These are phyloP conservation scores for Tricharina praecox DNA, from an alignment of 495 filamentous ascomycete species.

Conservation along the genomic window DNA sequence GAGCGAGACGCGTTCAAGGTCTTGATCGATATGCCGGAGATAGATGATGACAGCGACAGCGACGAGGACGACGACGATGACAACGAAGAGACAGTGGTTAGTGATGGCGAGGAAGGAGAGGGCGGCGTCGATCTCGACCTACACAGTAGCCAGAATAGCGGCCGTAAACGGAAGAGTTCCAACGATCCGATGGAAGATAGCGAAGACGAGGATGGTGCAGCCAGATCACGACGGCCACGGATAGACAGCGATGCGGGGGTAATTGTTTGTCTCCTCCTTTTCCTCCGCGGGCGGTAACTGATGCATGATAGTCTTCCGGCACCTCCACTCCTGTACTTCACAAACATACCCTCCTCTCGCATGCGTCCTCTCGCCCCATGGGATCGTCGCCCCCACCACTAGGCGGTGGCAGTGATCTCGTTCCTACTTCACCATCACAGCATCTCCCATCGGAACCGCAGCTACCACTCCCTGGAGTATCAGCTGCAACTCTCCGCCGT, in stretches of 20 bases:
- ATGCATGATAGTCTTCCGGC: slow-evolving; percentile 38
- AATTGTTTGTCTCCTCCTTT: slow-evolving; percentile 5
- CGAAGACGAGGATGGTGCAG: slow-evolving; percentile 43
- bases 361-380: slow-evolving; percentile 43
- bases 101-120: slow-evolving; percentile 27
- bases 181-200: slow-evolving; percentile 32
- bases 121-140: slow-evolving; percentile 28
- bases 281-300: slow-evolving; percentile 16
- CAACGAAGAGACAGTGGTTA: slow-evolving; percentile 28
- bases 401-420: slow-evolving; percentile 32
- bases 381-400: slow-evolving; percentile 27
- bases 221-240: slow-evolving; percentile 50
- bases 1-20: slow-evolving; percentile 71
- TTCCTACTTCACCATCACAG: slow-evolving; percentile 35
- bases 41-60: slow-evolving; percentile 53
- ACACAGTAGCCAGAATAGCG: slow-evolving; percentile 39
- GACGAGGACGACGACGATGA: slow-evolving; percentile 32
- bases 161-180: slow-evolving; percentile 45
- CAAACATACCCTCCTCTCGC: slow-evolving; percentile 37
- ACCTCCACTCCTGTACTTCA: slow-evolving; percentile 37
- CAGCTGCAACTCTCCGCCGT: slow-evolving; percentile 39
- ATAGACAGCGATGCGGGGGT: slow-evolving; percentile 18
- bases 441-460: slow-evolving; percentile 44
- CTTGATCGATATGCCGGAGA: slow-evolving; percentile 72
- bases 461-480: slow-evolving; percentile 36